Base-by-base conservation (phyloP, 176 grass and related monocot genomes). In the Stipa capillata region DNA sequence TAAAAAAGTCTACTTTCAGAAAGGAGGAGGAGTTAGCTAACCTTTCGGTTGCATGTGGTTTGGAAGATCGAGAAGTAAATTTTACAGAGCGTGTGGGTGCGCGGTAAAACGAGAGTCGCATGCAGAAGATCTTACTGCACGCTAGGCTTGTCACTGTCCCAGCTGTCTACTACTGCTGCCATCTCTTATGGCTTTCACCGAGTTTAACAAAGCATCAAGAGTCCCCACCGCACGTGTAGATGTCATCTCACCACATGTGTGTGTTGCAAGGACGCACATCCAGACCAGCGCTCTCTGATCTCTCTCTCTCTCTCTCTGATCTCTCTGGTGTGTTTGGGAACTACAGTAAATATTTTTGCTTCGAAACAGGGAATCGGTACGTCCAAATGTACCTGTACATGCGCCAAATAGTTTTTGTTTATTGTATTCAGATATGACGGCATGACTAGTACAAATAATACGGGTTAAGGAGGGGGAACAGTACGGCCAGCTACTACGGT, bases 201-300 rank as follows among this genome's bases (percentile, higher is more conserved):
- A 77, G 82, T 89, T 84, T 86, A 86, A 85, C 83, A 84, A 86
- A 82, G 85, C 79, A 78, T 85, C 74, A 57, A 49, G 16, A 59
- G 86, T 65, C 83, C 75, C 76, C 82, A 81, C 86, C 92, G 82
- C 92, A 94, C 92, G 92, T 89, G 92, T 94, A 81, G 75, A 66
- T 83, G 89, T 91, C 89, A 91, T 89, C 79, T 89, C 83, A 89
- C 72, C 83, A 87, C 86, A 89, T 90, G 69, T 92, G 84, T 92
- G 85, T 4, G 7, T 55, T 21, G 76, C 68, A 36, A 73, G 84
- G 85, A 86, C 77, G 16, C 67, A 64, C 56, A 35, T 43, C 45
- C 71, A 33, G 40, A 7, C 60, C 28, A 45, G 34, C 43, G 12
- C 42, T 7, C 27, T 49, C 43, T 24, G 24, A 18, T 21, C 4